phyloP scores from a whole-genome alignment of 805 yeast species.

The Priceomyces medius region DNA sequence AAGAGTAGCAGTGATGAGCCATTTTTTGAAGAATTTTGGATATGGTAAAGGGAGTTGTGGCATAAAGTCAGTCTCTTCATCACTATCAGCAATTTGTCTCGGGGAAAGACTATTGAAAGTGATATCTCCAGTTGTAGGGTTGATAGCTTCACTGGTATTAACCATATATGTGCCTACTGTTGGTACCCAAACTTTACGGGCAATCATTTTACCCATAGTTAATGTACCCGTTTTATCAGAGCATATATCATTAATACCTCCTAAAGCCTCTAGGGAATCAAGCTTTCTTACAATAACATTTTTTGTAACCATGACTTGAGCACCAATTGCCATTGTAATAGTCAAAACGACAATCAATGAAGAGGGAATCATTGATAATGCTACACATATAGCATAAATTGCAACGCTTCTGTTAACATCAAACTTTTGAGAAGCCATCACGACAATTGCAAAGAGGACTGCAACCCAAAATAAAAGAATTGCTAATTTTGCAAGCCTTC shows the following conservation, averaged over 20 bases:
- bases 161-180: conserved; percentile 30
- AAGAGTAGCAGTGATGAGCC: conserved; percentile 36
- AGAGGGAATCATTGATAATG: conserved; percentile 41
- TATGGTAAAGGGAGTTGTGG: conserved; percentile 22
- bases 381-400: conserved; percentile 41
- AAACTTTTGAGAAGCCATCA: conserved; percentile 37
- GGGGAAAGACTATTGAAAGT: conserved; percentile 28
- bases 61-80: conserved; percentile 40
- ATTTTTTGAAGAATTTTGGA: conserved; percentile 20
- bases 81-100: conserved; percentile 24
- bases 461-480: conserved; percentile 50
- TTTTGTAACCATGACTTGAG: conserved; percentile 36
- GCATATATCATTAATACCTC: conserved; percentile 39
- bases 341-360: conserved; percentile 40
- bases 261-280: conserved; percentile 39
- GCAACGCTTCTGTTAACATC: conserved; percentile 34
- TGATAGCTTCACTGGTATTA: conserved; percentile 33
- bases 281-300: conserved; percentile 37
- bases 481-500: conserved; percentile 49
- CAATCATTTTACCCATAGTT: conserved; percentile 40
- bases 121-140: conserved; percentile 43
- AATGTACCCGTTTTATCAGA: conserved; percentile 43
- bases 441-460: conserved; percentile 37
- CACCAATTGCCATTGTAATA: conserved; percentile 42
- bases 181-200: conserved; percentile 36